Percentiles rank a stretch among this genome's conserved stretches.
Conservation (phyloP, 768 basidiomycete species). For the Suillus paluster region DNA sequence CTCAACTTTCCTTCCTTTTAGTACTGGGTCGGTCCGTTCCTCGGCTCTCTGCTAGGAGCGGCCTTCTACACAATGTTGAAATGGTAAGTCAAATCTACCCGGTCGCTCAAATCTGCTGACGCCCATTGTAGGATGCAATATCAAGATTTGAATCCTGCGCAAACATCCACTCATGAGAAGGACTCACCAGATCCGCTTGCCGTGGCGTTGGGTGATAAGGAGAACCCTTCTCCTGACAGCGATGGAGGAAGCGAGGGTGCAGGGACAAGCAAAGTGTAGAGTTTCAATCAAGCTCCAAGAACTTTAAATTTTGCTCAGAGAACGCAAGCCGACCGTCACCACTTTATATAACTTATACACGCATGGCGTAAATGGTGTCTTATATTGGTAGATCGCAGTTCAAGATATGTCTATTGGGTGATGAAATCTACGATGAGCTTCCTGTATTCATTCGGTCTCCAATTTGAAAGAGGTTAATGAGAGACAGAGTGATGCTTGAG, state of each 20-base stretch:
- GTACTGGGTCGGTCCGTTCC: conserved; percentile 75
- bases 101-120: conserved; percentile 10
- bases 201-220: not conserved
- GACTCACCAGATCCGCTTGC: conserved; percentile 27
- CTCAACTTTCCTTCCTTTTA: conserved; percentile 25
- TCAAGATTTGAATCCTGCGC: conserved; percentile 33
- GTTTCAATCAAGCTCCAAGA: not conserved
- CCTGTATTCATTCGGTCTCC: conserved; percentile 63
- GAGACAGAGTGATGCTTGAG: not conserved
- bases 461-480: not conserved
- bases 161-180: conserved; percentile 31
- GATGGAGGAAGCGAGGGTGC: not conserved
- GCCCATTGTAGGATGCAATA: conserved; percentile 28
- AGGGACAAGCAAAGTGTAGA: not conserved
- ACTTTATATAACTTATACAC: not conserved
- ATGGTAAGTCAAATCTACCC: conserved; percentile 35
- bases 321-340: not conserved
- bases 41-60: conserved; percentile 65
- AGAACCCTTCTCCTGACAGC: not conserved
- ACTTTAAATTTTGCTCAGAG: not conserved
- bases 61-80: conserved; percentile 64
- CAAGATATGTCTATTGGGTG: not conserved
- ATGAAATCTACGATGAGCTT: conserved; percentile 38
- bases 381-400: not conserved
- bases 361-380: not conserved